Conservation (phyloP, 495 filamentous ascomycete genomes). For the Penicillium antarcticum region DNA sequence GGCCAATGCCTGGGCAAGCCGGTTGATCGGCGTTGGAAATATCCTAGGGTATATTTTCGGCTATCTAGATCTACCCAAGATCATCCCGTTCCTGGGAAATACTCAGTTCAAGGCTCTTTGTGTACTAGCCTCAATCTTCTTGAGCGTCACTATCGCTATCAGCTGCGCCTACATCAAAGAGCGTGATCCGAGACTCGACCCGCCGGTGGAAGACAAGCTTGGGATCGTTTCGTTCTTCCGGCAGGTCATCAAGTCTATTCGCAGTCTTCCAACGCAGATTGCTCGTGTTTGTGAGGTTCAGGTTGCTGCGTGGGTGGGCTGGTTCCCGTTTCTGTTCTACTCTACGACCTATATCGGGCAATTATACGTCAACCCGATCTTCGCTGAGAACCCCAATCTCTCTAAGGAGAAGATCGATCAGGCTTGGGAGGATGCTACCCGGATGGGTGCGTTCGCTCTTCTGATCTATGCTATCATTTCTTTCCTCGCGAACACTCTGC, state of each 20-base stretch:
- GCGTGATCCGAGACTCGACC: slow-evolving; percentile 72
- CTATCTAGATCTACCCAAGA: slow-evolving; percentile 68
- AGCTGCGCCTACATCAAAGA: slow-evolving; percentile 66
- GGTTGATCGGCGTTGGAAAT: slow-evolving; percentile 78
- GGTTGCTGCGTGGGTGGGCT: slow-evolving; percentile 88
- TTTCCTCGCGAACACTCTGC: slow-evolving; percentile 70
- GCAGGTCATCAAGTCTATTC: slow-evolving; percentile 71
- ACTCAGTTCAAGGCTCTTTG: slow-evolving; percentile 90
- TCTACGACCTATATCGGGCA: slow-evolving; percentile 89
- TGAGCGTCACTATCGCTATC: slow-evolving; percentile 61
- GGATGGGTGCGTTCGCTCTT: slow-evolving; percentile 77
- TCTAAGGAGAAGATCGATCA: slow-evolving; percentile 67
- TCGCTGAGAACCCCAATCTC: slow-evolving; percentile 72
- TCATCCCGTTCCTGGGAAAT: slow-evolving; percentile 72
- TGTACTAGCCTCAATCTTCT: slow-evolving; percentile 69
- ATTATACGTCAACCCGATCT: slow-evolving; percentile 78
- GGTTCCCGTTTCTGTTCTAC: slow-evolving; percentile 95
- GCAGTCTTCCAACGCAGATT: slow-evolving; percentile 73
- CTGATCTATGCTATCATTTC: slow-evolving; percentile 84
- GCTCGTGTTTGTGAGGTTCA: slow-evolving; percentile 81
- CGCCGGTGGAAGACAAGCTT: slow-evolving; percentile 49
- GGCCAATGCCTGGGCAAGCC: slow-evolving; percentile 84
- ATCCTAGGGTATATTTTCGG: slow-evolving; percentile 83
- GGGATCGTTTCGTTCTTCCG: slow-evolving; percentile 78
- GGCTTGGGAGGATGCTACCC: slow-evolving; percentile 77